Evolutionary conservation across 164 flowering plant genomes (phyloP), one percentile per base, ranked within the genome.

Genomic region (Liquidambar formosana): DNA sequence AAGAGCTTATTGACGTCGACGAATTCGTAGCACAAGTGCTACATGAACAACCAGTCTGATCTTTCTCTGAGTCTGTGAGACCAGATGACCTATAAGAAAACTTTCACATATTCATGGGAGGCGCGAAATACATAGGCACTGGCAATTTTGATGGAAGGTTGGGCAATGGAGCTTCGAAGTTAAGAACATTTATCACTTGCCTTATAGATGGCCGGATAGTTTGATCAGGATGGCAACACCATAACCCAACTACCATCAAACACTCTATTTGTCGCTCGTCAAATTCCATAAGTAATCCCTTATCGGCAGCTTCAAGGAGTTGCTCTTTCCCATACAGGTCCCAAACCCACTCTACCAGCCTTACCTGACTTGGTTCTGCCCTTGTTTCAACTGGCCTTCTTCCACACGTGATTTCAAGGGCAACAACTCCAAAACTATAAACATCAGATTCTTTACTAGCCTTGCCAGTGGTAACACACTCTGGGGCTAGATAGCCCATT

Each of bases 401-500:
- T 16, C 89, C 89, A 67, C 80, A 71, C 11, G 80, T 65, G 38
- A 85, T 77, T 66, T 85, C 86, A 1, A 85, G 66, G 5, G 86
- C 80, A 45, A 82, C 84, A 2, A 81, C 69, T 23, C 86, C 88
- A 27, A 85, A 85, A 66, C 88, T 85, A 21, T 77, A 85, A 12
- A 85, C 84, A 64, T 85, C 88, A 0, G 84, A 80, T 52, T 85
- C 82, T 56, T 79, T 85, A 41, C 86, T 80, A 19, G 86, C 80
- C 61, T 78, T 83, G 12, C 82, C 85, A 0, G 82, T 81, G 3
- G 68, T 76, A 27, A 76, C 25, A 58, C 81, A 85, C 51, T 85
- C 86, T 1, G 86, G 89, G 6, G 89, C 85, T 52, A 85, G 22
- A 78, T 85, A 85, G 27, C 86, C 89, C 77, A 79, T 68, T 1